These are phyloP conservation scores for Pseudocercospora vitis DNA, from an alignment of 2,329 filamentous ascomycete genomes.

Conservation along the genomic window DNA sequence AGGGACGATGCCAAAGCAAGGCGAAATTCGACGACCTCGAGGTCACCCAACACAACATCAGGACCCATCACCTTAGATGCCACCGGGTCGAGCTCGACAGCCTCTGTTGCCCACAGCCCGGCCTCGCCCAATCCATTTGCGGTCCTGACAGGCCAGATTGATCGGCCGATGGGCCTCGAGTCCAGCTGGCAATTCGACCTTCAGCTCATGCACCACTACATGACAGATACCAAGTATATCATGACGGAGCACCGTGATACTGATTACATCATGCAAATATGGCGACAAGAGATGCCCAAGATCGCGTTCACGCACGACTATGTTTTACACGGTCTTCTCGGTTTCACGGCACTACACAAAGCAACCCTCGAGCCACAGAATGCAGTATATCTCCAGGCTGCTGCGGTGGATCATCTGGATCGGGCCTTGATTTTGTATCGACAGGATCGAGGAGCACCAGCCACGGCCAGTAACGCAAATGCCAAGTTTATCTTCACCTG, in stretches of 20 bases:
- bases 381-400: slow-evolving; percentile 28
- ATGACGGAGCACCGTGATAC: slow-evolving; percentile 29
- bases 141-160: slow-evolving; percentile 31
- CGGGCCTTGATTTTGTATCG: slow-evolving; percentile 32
- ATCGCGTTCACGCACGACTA: slow-evolving; percentile 32
- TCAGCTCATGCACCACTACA: slow-evolving; percentile 37
- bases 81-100: slow-evolving; percentile 12
- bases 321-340: slow-evolving; percentile 35
- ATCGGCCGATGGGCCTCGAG: slow-evolving; percentile 26
- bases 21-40: slow-evolving; percentile 26
- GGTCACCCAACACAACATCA: slow-evolving; percentile 18
- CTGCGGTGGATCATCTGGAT: slow-evolving; percentile 35
- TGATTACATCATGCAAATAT: slow-evolving; percentile 28
- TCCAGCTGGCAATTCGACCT: slow-evolving; percentile 33
- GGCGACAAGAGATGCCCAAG: slow-evolving; percentile 32
- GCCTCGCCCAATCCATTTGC: slow-evolving; percentile 24
- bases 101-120: slow-evolving; percentile 17
- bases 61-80: slow-evolving; percentile 24
- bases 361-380: slow-evolving; percentile 29
- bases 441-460: slow-evolving; percentile 20
- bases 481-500: slow-evolving; percentile 34
- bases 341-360: slow-evolving; percentile 34
- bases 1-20: slow-evolving; percentile 32
- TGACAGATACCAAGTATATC: slow-evolving; percentile 27
- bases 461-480: slow-evolving; percentile 31